Evolutionary conservation across 2,329 filamentous ascomycete species (phyloP), one percentile per base, ranked within the genome.

Genomic region (Aphanoascus verrucosus): DNA sequence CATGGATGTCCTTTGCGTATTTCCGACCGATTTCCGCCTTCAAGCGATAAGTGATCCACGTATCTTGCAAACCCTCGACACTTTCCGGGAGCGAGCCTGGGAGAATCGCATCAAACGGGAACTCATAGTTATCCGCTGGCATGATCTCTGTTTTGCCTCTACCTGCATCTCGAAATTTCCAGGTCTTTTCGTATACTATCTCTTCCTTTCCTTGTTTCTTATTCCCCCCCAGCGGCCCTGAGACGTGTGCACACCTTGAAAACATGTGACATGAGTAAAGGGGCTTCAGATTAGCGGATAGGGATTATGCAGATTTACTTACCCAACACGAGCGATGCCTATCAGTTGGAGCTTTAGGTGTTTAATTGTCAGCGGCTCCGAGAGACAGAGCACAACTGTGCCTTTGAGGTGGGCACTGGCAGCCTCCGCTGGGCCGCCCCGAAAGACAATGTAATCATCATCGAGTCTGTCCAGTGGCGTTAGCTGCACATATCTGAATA

Each of bases 21-120:
- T 93, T 94, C 57, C 89, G 87, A 55, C 90, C 86, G 49, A 97
- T 84, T 49, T 88, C 90, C 1, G 91, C 93, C 70, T 94, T 94
- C 64, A 98, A 77, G 60, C 86, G 84, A 71, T 97, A 98, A 46
- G 88, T 85, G 56, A 97, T 83, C 71, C 85, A 91, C 14, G 86
- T 90, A 61, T 94, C 87, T 53, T 80, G 78, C 54, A 97, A 75
- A 2, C 93, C 93, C 70, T 97, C 93, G 40, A 98, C 81, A 64
- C 88, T 95, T 76, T 97, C 93, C 15, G 88, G 80, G 65, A 79
- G 63, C 11, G 68, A 66, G 3, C 86, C 86, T 14, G 84, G 79
- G n/a, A 91, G 73, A 55, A 85, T 75, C 54, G 84, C 74, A 61
- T 88, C 82, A 66, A 93, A 91, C 0, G 85, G 85, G 72, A 85